phyloP scores from a whole-genome alignment of 495 filamentous ascomycete species.

The Trichoderma virens region DNA sequence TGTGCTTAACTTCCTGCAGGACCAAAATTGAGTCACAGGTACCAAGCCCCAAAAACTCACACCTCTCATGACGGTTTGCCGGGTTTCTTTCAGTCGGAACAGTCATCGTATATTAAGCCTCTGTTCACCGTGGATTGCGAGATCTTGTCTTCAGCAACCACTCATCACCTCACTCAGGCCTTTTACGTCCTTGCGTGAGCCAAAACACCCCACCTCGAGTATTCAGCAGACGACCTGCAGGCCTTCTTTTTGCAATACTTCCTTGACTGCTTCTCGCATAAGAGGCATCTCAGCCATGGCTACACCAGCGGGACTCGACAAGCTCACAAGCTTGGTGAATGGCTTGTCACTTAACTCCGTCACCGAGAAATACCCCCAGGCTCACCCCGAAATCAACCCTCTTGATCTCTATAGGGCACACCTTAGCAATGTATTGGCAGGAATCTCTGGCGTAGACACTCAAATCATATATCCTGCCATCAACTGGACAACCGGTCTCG shows the following conservation, averaged over 20 bases:
- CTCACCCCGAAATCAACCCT: conserved; percentile 66
- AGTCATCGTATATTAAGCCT: conserved; percentile 1
- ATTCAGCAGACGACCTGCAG: not conserved
- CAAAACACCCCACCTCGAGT: not conserved
- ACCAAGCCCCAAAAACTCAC: conserved; percentile 1
- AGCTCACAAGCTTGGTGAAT: conserved; percentile 31
- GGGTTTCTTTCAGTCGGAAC: not conserved
- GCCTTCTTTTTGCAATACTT: not conserved
- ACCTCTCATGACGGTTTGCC: conserved; percentile 4
- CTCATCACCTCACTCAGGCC: not conserved
- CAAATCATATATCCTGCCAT: conserved; percentile 70
- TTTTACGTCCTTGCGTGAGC: not conserved
- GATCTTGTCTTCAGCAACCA: not conserved
- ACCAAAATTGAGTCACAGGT: conserved; percentile 5
- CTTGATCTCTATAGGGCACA: conserved; percentile 84
- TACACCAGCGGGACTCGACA: conserved; percentile 19
- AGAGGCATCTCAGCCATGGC: conserved; percentile 8
- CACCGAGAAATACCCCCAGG: conserved; percentile 42
- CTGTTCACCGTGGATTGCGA: not conserved
- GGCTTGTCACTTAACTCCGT: conserved; percentile 31
- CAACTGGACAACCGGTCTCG: conserved; percentile 73
- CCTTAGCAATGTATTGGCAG: conserved; percentile 63
- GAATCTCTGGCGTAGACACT: conserved; percentile 63
- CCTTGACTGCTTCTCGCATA: not conserved
- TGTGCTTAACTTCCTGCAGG: not conserved